phyloP scores from a whole-genome alignment of 805 yeast species.

The Hanseniaspora taiwanica region DNA sequence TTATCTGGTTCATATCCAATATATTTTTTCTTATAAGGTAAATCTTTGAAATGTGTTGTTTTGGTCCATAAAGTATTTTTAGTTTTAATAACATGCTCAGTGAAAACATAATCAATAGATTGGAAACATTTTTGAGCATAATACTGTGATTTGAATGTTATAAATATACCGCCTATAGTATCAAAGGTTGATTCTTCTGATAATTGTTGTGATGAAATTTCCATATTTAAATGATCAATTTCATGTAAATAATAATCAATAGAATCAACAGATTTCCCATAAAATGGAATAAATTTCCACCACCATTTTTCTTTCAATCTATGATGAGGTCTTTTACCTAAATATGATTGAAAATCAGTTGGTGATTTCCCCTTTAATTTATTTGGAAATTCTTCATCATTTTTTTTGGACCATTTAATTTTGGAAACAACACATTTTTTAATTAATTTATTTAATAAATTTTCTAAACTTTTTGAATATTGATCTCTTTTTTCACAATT shows the following conservation, averaged over 20 bases:
- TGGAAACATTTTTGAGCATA: conserved; percentile 86
- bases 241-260: conserved; percentile 57
- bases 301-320: conserved; percentile 42
- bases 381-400: conserved; percentile 20
- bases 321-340: conserved; percentile 78
- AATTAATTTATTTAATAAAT: conserved; percentile 46
- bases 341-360: conserved; percentile 46
- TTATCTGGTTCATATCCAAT: conserved; percentile 72
- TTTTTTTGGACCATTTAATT: conserved; percentile 44
- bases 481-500: conserved; percentile 51
- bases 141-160: conserved; percentile 71
- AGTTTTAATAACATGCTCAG: conserved; percentile 26
- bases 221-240: conserved; percentile 53
- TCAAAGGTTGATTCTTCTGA: conserved; percentile 39
- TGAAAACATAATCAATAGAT: conserved; percentile 45
- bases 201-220: conserved; percentile 45
- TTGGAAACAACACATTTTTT: conserved; percentile 46
- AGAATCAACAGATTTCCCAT: conserved; percentile 79
- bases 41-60: not conserved
- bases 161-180: conserved; percentile 55
- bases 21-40: conserved; percentile 30
- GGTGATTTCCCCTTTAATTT: conserved; percentile 31
- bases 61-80: no score
- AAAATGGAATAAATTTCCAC: no score
- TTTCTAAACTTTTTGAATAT: conserved; percentile 48